Conservation (phyloP, 2,329 filamentous ascomycete genomes). For the Ceratocystis destructans region DNA sequence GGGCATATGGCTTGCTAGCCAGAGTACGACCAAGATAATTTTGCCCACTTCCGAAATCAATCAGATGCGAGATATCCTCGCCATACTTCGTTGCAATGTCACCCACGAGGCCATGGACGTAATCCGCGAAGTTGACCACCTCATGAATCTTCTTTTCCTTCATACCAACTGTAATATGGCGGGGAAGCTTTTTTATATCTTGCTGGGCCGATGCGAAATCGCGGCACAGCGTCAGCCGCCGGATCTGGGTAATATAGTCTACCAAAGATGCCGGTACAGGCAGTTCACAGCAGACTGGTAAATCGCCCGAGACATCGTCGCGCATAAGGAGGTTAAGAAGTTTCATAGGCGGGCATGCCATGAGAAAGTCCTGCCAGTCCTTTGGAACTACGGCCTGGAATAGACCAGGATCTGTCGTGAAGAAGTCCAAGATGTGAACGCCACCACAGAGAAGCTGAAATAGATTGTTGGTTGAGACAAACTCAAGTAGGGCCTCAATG, state of each 20-base stretch:
- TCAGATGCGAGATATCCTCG: conserved; percentile 62
- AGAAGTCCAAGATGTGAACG: conserved; percentile 95
- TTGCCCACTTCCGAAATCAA: conserved; percentile 93
- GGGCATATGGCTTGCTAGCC: conserved; percentile 72
- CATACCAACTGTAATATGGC: conserved; percentile 75
- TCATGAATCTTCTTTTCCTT: conserved; percentile 92
- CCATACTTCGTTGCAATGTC: conserved; percentile 44
- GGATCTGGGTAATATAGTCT: conserved; percentile 57
- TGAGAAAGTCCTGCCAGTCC: conserved; percentile 72
- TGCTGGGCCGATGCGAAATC: conserved; percentile 37
- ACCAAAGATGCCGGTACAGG: conserved; percentile 45
- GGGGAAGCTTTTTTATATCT: conserved; percentile 46
- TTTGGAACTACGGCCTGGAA: conserved; percentile 63
- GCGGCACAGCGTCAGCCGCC: conserved; percentile 53
- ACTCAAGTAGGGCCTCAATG: conserved; percentile 61
- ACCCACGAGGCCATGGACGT: conserved; percentile 49
- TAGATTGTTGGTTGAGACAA: conserved; percentile 57
- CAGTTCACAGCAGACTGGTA: conserved; percentile 20
- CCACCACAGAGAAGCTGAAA: conserved; percentile 88
- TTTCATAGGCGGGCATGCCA: conserved; percentile 54
- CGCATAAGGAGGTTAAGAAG: conserved; percentile 71
- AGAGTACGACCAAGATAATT: conserved; percentile 87
- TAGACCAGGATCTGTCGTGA: conserved; percentile 70
- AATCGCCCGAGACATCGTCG: conserved; percentile 45
- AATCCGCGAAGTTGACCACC: conserved; percentile 79